Evolutionary conservation across 1,139 yeast species (phyloP).

Genomic region (Nakaseomyces glabratus): DNA sequence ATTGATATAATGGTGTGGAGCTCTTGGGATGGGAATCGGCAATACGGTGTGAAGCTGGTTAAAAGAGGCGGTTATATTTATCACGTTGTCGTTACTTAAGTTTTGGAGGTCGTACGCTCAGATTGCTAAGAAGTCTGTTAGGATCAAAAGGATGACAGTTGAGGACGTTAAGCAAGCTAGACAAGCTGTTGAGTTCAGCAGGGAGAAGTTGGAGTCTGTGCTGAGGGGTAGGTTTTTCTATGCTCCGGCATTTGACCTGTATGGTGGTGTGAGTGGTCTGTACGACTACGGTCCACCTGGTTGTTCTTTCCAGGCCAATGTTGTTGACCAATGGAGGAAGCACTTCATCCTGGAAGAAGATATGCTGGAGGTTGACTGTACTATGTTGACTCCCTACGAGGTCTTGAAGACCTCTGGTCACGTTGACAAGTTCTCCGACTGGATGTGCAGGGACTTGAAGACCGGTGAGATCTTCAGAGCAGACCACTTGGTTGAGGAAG

Average conservation of each 20-base stretch:
- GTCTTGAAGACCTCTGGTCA: conserved; percentile 98
- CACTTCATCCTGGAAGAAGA: conserved; percentile 97
- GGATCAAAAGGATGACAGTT: conserved; percentile 26
- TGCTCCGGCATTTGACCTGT: conserved; percentile 95
- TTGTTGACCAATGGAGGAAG: conserved; percentile 93
- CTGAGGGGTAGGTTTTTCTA: conserved; percentile 92
- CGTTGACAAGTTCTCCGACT: conserved; percentile 96
- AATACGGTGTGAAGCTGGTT: too few species aligned
- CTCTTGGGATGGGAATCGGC: too few species aligned
- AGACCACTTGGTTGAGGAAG: conserved; percentile 96
- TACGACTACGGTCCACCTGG: conserved; percentile 99
- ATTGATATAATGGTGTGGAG: too few species aligned
- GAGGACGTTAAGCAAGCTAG: conserved; percentile 35
- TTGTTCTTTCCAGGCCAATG: conserved; percentile 93
- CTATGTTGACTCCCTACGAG: conserved; percentile 96
- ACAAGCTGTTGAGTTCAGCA: conserved; percentile 46
- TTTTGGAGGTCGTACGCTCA: conserved; percentile 25
- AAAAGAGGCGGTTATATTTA: too few species aligned
- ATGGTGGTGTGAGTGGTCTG: conserved; percentile 97
- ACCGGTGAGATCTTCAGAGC: conserved; percentile 99
- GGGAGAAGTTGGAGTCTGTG: conserved; percentile 84
- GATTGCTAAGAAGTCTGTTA: conserved; percentile 24
- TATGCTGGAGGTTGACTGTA: conserved; percentile 97
- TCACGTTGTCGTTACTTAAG: too few species aligned
- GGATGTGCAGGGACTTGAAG: conserved; percentile 96